phyloP scores from a whole-genome alignment of 495 filamentous ascomycete genomes.

The Penicillium fimorum region DNA sequence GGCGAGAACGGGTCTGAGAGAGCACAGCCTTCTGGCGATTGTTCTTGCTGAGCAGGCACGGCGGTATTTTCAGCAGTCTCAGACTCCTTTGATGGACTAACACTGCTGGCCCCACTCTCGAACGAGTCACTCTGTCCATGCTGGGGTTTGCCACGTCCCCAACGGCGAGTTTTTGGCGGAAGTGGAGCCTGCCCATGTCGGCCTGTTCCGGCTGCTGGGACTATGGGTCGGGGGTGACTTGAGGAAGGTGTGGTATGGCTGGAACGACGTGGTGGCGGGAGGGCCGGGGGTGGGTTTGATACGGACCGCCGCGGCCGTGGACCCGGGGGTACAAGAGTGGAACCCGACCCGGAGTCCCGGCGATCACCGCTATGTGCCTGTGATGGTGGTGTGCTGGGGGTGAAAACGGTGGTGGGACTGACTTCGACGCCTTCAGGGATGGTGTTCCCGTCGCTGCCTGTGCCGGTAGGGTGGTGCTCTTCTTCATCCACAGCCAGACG shows the following conservation, averaged over 20 bases:
- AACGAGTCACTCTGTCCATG: slow-evolving; percentile 31
- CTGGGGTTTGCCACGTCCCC: slow-evolving; percentile 30
- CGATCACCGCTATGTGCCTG: slow-evolving; percentile 16
- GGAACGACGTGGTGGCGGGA: slow-evolving; percentile 43
- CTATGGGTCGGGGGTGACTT: slow-evolving; percentile 28
- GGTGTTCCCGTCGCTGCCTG: slow-evolving; percentile 30
- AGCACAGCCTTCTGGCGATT: neutral
- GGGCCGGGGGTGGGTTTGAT: slow-evolving; percentile 42
- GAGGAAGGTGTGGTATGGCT: slow-evolving; percentile 23
- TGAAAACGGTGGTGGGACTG: slow-evolving; percentile 23
- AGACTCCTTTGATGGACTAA: slow-evolving; percentile 17
- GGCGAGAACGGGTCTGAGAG: slow-evolving; percentile 27
- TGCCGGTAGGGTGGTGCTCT: slow-evolving; percentile 24
- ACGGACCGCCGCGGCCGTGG: slow-evolving; percentile 35
- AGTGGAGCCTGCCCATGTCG: slow-evolving; percentile 37
- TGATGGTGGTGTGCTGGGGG: slow-evolving; percentile 12
- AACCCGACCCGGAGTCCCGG: slow-evolving; percentile 30
- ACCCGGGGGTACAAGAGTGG: slow-evolving; percentile 27
- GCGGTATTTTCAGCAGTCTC: slow-evolving; percentile 13
- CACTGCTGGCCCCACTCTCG: slow-evolving; percentile 21
- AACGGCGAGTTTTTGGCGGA: slow-evolving; percentile 42
- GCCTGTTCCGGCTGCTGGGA: slow-evolving; percentile 3
- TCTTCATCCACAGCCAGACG: slow-evolving; percentile 28
- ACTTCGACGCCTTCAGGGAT: slow-evolving; percentile 32
- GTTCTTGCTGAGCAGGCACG: neutral